Evolutionary conservation across 805 yeast genomes (phyloP).

Genomic region (Nakazawaea molendinolei): DNA sequence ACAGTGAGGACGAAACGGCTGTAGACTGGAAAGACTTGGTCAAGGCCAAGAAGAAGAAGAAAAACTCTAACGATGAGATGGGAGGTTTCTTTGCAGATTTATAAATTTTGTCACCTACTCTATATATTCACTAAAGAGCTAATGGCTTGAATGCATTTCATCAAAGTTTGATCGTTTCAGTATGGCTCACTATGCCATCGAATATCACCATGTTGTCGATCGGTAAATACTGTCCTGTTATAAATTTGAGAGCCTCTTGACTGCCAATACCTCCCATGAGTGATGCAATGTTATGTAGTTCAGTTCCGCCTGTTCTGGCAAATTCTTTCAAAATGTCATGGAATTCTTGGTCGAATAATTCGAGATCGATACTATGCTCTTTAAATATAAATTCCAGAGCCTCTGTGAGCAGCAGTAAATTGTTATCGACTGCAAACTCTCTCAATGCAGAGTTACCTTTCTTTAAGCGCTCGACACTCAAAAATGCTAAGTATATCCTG

Average conservation of each 20-base stretch:
- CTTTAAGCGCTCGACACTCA: conserved; percentile 24
- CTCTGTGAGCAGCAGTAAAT: conserved; percentile 16
- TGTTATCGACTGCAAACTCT: conserved; percentile 18
- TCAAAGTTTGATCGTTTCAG: conserved; percentile 19
- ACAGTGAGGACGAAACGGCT: conserved; percentile 38
- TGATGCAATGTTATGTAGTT: conserved; percentile 54
- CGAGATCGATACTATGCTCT: conserved; percentile 5
- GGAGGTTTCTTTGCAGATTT: conserved; percentile 61
- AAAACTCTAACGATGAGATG: conserved; percentile 28
- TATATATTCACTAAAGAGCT: not conserved
- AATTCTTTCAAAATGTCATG: conserved; percentile 34
- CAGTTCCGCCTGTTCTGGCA: conserved; percentile 31
- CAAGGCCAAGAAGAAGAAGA: conserved; percentile 54
- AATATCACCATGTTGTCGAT: conserved; percentile 62
- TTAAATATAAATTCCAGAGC: conserved; percentile 18
- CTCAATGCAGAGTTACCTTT: conserved; percentile 16
- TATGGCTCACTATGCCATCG: conserved; percentile 60
- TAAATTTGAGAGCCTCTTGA: conserved; percentile 72
- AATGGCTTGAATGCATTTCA: not conserved
- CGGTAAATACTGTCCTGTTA: conserved; percentile 79
- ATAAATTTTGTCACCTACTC: conserved; percentile 16
- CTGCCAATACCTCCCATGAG: conserved; percentile 80
- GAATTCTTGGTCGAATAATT: conserved; percentile 27
- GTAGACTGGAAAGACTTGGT: conserved; percentile 89
- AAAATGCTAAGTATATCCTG: conserved; percentile 36